Base-by-base conservation (phyloP, 2,329 filamentous ascomycete genomes). In the Trichoderma semiorbis region DNA sequence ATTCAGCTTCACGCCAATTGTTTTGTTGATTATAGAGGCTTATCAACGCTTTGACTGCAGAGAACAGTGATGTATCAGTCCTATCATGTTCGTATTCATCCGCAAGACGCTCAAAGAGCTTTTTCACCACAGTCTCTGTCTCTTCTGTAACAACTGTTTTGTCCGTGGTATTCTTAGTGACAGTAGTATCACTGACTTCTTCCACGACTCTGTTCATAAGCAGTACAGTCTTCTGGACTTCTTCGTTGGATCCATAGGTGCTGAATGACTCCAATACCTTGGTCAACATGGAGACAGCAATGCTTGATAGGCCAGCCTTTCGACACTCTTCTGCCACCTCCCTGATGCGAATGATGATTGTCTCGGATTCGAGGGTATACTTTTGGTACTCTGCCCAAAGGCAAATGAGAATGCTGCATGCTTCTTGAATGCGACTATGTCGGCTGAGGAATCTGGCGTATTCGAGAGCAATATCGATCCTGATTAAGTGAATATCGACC, bases 251-350 rank as follows among this genome's bases (percentile, higher is more conserved):
- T 5, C 74, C 72, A 39, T 77, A 78, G 53, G 80, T 80, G 24
- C 81, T 82, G 75, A 82, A 82, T 78, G 80, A 83, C 1, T 75
- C 75, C 81, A 80, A 82, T 1, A 82, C 81, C 69, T 79, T 81
- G 69, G 75, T 80, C 50, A 83, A 74, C 57, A 83, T 80, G 4
- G 75, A 75, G 18, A 80, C 75, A 10, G 81, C 78, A 1, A 83
- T 75, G 26, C 72, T 76, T 6, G 79, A 67, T n/a, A 82, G 75
- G 1, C 81, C 81, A 34, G 81, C 80, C 0, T 74, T 70, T 67
- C 75, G 76, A 74, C 81, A 81, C 2, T 80, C 70, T 0, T 77
- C 72, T 24, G 79, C 81, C 5, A 83, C 77, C 61, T 83, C 79
- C 53, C 77, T 77, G 58, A 83, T 78, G 66, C 77, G 79, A 39